Percentiles rank a stretch among this genome's conserved stretches.
phyloP scores from a whole-genome alignment of 139 green algal genomes.

The Astrephomene gubernaculifera region DNA sequence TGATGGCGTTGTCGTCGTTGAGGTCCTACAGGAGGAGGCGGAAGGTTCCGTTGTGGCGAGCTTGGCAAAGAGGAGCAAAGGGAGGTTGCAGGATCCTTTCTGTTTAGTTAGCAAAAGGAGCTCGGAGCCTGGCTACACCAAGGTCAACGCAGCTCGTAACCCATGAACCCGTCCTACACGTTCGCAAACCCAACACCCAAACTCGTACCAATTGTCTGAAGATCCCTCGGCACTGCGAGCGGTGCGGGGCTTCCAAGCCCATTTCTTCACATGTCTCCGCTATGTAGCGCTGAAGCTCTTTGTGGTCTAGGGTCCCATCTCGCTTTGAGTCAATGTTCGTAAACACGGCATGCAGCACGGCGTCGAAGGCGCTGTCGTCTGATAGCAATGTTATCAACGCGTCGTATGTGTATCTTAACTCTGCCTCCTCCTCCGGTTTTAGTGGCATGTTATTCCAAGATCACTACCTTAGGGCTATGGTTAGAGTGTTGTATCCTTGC shows the following conservation, averaged over 20 bases:
- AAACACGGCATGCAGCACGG: slow-evolving; percentile 10
- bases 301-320: neutral
- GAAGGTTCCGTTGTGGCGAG: too few relatives aligned
- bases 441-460: neutral
- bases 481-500: too few relatives aligned
- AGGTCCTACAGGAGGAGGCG: slow-evolving; percentile 30
- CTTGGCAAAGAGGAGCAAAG: too few relatives aligned
- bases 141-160: neutral
- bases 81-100: neutral
- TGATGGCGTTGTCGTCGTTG: slow-evolving; percentile 44
- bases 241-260: neutral
- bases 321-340: neutral
- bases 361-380: slow-evolving; percentile 18
- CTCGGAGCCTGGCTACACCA: neutral
- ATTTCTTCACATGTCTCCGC: neutral
- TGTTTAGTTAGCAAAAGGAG: neutral
- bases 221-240: slow-evolving; percentile 1
- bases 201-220: slow-evolving; percentile 19
- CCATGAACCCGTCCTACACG: neutral
- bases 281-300: slow-evolving; percentile 28
- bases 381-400: neutral
- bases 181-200: neutral
- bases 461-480: too few relatives aligned
- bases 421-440: slow-evolving; percentile 4
- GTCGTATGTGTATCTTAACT: slow-evolving; percentile 6